Evolutionary conservation across 345 rosid species (phyloP), one percentile per base, ranked within the genome.

Genomic region (Trapa incisa): DNA sequence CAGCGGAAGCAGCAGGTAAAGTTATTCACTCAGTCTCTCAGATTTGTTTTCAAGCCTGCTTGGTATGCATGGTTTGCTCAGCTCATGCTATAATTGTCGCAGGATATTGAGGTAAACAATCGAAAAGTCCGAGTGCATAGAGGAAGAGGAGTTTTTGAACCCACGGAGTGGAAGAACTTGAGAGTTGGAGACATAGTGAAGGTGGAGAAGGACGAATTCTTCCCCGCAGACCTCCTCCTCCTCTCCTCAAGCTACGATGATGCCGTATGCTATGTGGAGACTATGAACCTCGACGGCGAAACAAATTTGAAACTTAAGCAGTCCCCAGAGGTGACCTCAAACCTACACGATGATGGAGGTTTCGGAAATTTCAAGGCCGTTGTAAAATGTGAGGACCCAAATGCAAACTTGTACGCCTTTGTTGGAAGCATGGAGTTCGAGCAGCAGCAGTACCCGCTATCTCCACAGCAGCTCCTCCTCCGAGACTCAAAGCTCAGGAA

Each of bases 211-310:
- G 87, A 92, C 67, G 83, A 88, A 70, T 86, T 86, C 81, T 89
- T 92, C 68, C 98, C 98, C 0, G 87, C 93, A 0, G 98, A 92
- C 61, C 88, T 92, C 47, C 74, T 89, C 64, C 77, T 92, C 77
- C 88, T 92, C 35, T 83, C 93, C 0, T 89, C 98, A 16, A 86
- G 87, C 75, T 89, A 88, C 70, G 96, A 86, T 1, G 96, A 89
- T 69, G 91, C 86, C 54, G 72, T 83, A 64, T 89, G 96, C 79
- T 92, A 92, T 72, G 96, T 92, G 29, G 98, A 89, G 84, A 92
- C 98, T 52, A 92, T 85, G 96, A 92, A 92, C 70, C 92, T 92
- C 33, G 98, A 92, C 67, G 98, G 98, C 11, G 98, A 92, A 74
- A 89, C 98, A 17, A 92, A 92, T 76, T 80, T 92, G 62, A 92